Conservation (phyloP, 768 basidiomycete species). For the Naganishia vishniacii region DNA sequence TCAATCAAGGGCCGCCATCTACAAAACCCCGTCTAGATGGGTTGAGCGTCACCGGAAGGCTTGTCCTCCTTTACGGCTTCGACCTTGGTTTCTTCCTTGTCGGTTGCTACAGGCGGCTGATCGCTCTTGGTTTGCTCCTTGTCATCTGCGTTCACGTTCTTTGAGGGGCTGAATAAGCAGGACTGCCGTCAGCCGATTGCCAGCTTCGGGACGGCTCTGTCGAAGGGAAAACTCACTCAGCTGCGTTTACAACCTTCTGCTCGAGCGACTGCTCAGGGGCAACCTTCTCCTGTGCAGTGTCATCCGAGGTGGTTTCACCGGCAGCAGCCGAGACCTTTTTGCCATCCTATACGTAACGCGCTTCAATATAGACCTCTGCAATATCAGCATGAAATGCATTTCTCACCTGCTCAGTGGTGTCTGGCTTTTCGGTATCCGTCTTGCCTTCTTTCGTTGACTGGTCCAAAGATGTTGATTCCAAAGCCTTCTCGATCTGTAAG, state of each 20-base stretch:
- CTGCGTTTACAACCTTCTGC: constrained; percentile 27
- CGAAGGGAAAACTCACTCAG: constrained; percentile 8
- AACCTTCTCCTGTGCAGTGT: constrained; percentile 32
- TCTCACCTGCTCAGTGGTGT: constrained; percentile 5
- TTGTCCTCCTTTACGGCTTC: constrained; percentile 20
- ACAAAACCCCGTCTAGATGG: not conserved
- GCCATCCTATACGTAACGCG: not conserved
- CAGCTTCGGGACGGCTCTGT: not conserved
- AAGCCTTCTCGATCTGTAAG: constrained; percentile 19
- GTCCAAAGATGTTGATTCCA: constrained; percentile 11
- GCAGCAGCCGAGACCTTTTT: constrained; percentile 31
- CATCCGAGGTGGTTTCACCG: constrained; percentile 34
- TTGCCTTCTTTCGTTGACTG: constrained; percentile 8
- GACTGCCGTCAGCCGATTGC: not conserved
- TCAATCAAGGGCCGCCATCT: not conserved
- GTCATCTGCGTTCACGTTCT: constrained; percentile 17
- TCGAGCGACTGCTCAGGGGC: constrained; percentile 46
- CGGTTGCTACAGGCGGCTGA: constrained; percentile 40
- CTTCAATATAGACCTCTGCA: not conserved
- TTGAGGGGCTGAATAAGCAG: not conserved
- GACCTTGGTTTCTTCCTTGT: constrained; percentile 34
- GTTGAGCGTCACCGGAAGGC: constrained; percentile 17
- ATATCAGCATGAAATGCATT: not conserved
- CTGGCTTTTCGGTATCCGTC: constrained; percentile 17
- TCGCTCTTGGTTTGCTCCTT: constrained; percentile 26